Base-by-base conservation (phyloP, 2,329 filamentous ascomycete species). In the Penicillium sp. region DNA sequence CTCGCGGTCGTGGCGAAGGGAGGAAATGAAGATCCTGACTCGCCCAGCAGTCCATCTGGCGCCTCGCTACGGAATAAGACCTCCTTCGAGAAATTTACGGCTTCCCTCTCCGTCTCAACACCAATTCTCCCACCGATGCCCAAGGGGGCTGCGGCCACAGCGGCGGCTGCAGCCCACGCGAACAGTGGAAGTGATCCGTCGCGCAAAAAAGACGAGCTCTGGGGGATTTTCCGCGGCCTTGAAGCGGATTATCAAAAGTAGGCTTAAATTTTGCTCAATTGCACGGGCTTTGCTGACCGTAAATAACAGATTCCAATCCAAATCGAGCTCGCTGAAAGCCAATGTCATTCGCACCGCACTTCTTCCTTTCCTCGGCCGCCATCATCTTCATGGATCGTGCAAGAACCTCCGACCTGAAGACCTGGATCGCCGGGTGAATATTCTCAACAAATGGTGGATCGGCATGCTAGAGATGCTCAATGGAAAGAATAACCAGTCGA, bases 371-470 rank as follows among this genome's bases (percentile, higher is more conserved):
- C 75, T 96, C 41, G 81, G 84, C 52, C 85, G 82, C 47, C 86
- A 91, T 62, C 81, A 82, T 54, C 75, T 81, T 31, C 86, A 93
- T 64, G 75, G 83, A 1, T 90, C 88, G 8, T 87, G 84, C 62
- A 78, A 77, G 57, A 76, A 70, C 15, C 76, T 96, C 42, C 77
- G 82, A n/a, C 80, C 89, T 2, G 90, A 95, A 73, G 90, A 95
- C 67, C 73, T 96, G 42, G 91, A 96, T 64, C 83, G 88, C 33
- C 82, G 92, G 54, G 83, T 88, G 2, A 85, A 85, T 42, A 89
- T 95, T 44, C 75, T 96, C 52, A 90, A 94, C 69, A 92, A 89
- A 67, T 96, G 92, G 92, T 96, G 92, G 92, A 86, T 81, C 41
- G 86, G 84, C 1, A 76, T 96, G 36, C 74, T 96, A 51, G 90